These are phyloP conservation scores for Starmerella stellata DNA, from an alignment of 805 yeast genomes.

Conservation along the genomic window DNA sequence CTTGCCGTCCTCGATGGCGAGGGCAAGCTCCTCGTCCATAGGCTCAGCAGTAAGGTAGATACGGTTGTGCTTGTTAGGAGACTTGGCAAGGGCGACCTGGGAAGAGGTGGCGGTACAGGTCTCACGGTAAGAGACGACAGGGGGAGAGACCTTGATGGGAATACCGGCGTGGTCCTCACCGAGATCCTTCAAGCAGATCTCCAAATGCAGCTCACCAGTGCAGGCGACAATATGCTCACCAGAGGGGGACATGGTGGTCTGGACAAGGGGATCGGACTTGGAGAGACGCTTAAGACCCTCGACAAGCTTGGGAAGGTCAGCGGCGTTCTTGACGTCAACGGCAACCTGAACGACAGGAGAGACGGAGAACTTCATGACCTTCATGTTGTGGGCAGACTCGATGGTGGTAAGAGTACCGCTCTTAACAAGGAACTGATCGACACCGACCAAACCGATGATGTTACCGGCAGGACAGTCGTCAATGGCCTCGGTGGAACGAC, in stretches of 20 bases:
- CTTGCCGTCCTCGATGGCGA: conserved; percentile 84
- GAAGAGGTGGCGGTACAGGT: conserved; percentile 87
- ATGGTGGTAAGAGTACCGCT: conserved; percentile 97
- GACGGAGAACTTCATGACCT: conserved; percentile 99
- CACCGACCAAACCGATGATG: conserved; percentile 99
- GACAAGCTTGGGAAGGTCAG: conserved; percentile 97
- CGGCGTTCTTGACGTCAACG: conserved; percentile 98
- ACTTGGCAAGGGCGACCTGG: conserved; percentile 91
- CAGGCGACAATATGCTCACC: conserved; percentile 99
- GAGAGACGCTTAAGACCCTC: conserved; percentile 99
- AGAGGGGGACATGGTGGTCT: conserved; percentile 67
- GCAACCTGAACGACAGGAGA: conserved; percentile 99
- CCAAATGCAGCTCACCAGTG: conserved; percentile 99
- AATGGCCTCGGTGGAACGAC: conserved; percentile 92
- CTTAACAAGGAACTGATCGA: conserved; percentile 97
- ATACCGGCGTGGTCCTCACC: conserved; percentile 99
- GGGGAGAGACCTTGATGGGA: conserved; percentile 94
- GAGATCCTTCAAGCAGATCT: conserved; percentile 88
- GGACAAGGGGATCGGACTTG: conserved; percentile 98
- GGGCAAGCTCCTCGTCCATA: conserved; percentile 76
- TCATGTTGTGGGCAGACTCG: conserved; percentile 96
- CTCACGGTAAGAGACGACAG: conserved; percentile 98
- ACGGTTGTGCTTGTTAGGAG: conserved; percentile 99
- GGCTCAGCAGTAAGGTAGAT: conserved; percentile 95
- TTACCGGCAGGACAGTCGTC: conserved; percentile 99